Evolutionary conservation across 2,329 filamentous ascomycete species (phyloP), one percentile per base, ranked within the genome.

Genomic region (Stemphylium vesicarium): DNA sequence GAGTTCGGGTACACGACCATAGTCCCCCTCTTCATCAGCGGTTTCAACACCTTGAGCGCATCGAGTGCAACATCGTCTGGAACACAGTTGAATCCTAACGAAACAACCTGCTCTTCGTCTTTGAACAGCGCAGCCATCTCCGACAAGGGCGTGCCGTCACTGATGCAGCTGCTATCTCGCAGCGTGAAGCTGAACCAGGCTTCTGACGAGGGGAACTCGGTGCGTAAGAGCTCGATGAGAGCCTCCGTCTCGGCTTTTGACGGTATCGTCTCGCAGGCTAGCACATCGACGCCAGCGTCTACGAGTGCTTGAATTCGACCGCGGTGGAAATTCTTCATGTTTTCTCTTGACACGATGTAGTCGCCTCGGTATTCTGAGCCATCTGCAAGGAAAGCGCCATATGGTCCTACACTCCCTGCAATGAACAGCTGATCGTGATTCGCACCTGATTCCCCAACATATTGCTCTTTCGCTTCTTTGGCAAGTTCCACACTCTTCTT

Each of bases 181-280:
- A 80, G 54, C 2, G 79, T 81, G 58, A 78, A 79, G 5, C 72
- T 64, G 15, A 82, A 65, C 77, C 76, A 81, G 4, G 74, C 75
- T 24, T 73, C 68, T 4, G 68, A 60, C 3, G 48, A 51, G 4
- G 72, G 63, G 50, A 79, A 80, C 45, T 80, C 77, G 4, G 57
- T 58, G 6, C 37, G 24, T 13, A 82, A 60, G 20, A 82, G 58
- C n/a, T 72, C 59, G 0, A 77, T 45, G 20, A 82, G 52, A 0
- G 76, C 78, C 40, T 69, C 54, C 4, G 75, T 70, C 62, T 82
- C 80, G 2, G 53, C 15, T 24, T 74, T 60, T 3, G 66, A 75
- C 2, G 80, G 80, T 26, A 81, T 77, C 0, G 79, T 81, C 58
- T 82, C 80, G 22, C 74, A 67, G 6, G 79, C 79, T 2, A 82